Percentiles rank a stretch among this genome's conserved stretches.
These are phyloP conservation scores for Tulasnella sp. DNA, from an alignment of 768 basidiomycete species.

Conservation along the genomic window DNA sequence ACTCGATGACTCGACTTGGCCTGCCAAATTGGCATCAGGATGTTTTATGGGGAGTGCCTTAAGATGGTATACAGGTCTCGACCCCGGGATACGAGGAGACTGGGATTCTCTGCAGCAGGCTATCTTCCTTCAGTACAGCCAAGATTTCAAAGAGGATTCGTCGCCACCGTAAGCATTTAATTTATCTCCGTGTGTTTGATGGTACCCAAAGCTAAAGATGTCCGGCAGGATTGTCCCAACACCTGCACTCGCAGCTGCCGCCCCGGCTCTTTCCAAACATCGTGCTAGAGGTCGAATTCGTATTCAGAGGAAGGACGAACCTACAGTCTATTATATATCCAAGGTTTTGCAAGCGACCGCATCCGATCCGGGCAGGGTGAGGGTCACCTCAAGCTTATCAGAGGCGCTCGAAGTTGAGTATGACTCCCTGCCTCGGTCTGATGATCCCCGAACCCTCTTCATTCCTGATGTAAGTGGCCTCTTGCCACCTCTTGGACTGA, in stretches of 20 bases:
- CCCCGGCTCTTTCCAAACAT: neutral
- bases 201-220: neutral
- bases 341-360: neutral
- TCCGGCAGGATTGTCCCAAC: neutral
- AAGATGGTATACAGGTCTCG: constrained; percentile 9
- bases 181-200: too few relatives aligned
- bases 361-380: neutral
- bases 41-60: constrained; percentile 7
- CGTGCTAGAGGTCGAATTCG: neutral
- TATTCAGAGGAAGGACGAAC: neutral
- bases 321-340: neutral
- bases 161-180: neutral
- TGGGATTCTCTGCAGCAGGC: too few relatives aligned
- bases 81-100: too few relatives aligned
- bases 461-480: neutral
- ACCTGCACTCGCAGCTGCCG: neutral
- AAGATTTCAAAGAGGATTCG: neutral
- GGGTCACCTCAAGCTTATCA: neutral
- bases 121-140: too few relatives aligned
- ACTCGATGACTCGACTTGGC: neutral
- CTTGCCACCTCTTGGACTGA: neutral
- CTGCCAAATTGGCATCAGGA: too few relatives aligned
- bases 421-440: neutral
- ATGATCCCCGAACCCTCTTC: neutral
- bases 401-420: neutral